A percentile compares a stretch with the other conserved stretches of the same genome.
These are phyloP conservation scores for Magnaporthiopsis poae DNA, from an alignment of 2,329 filamentous ascomycete genomes.

Conservation along the genomic window DNA sequence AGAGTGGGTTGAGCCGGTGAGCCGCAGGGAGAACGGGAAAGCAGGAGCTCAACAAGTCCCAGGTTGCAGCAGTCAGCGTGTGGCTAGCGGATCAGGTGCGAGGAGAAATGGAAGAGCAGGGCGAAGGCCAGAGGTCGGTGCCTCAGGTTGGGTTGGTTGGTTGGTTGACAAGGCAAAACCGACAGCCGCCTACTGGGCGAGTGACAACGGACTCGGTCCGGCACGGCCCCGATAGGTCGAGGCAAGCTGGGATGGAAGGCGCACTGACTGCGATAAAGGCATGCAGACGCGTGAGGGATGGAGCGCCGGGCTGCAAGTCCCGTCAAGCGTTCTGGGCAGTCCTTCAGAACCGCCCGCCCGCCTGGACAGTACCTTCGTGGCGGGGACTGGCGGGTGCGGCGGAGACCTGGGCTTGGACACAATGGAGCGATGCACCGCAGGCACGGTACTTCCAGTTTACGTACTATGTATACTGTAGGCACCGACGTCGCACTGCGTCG, in stretches of 20 bases:
- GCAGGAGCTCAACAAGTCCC: background rate
- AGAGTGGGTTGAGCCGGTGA: background rate
- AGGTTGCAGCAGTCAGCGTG: background rate
- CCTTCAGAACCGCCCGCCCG: background rate
- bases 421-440: no score
- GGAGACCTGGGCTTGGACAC: no score
- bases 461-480: no score
- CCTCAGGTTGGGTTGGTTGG: background rate
- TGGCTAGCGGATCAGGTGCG: background rate
- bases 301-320: background rate
- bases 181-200: background rate
- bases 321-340: background rate
- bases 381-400: background rate
- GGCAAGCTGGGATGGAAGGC: background rate
- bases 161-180: background rate
- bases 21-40: background rate
- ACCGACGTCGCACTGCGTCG: no score
- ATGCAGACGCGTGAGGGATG: background rate
- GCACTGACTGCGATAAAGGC: background rate
- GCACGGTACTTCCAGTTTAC: no score
- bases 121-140: background rate
- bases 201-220: background rate
- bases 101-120: background rate
- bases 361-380: background rate
- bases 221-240: constrained; percentile 7